Evolutionary conservation across 2,329 filamentous ascomycete genomes (phyloP), one percentile per base, ranked within the genome.

Genomic region (Alternaria consortialis): DNA sequence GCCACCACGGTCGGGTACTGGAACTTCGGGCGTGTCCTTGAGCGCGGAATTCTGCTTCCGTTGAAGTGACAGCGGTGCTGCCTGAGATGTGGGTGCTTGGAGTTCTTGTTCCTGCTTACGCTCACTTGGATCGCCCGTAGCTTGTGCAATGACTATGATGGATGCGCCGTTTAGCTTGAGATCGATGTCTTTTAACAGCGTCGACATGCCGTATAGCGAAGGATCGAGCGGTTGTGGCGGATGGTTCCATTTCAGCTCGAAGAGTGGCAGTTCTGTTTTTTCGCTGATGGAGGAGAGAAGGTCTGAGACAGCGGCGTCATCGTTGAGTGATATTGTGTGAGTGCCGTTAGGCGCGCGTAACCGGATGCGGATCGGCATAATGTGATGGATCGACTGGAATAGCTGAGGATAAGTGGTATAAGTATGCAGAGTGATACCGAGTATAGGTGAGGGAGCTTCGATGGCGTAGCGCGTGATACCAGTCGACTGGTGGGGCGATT

Each of bases 231-330:
- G 83, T 73, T 90, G 88, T 25, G 92, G 89, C 1, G 94, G 94
- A 71, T 91, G 97, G 36, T 93, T 93, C 79, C 90, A 92, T 82
- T 95, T 97, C 64, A 97, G 82, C 43, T 91, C 87, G 73, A 94
- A 93, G 13, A 84, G 82, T 7, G 83, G 72, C 15, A 94, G 83
- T 5, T 86, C 86, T 2, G 91, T 92, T 71, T 87, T 86, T 51
- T 86, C 80, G 53, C 84, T 84, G 70, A 94, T 88, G 51, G 86
- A 82, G 4, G 83, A 75, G 47, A 89, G 81, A 1, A 94, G 83
- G 54, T 88, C 83, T 48, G 80, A 81, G 46, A 92, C 84, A 4
- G 87, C 90, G 53, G 91, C 90, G 62, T 86, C 81, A 56, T 93
- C 89, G 36, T 88, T 82, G 29, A 97, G 82, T 15, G 87, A 87